These are phyloP conservation scores for Sugiyamaella castrensis DNA, from an alignment of 1,139 yeast species.

Conservation along the genomic window DNA sequence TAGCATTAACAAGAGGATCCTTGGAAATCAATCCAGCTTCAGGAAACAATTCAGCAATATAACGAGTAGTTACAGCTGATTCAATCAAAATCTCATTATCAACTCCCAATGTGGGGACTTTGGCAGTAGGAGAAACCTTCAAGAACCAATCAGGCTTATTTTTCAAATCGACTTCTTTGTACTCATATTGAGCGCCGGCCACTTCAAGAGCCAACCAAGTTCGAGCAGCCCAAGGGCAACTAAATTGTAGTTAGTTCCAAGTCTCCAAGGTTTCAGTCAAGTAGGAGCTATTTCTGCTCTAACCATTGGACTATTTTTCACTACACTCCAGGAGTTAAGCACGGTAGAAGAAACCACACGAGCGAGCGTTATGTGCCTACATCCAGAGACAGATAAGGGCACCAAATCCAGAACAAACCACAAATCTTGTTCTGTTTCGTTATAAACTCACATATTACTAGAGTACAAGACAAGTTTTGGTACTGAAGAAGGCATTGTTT, in stretches of 20 bases:
- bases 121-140: slow-evolving; percentile 24
- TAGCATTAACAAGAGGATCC: slow-evolving; percentile 27
- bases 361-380: too few species aligned
- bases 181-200: slow-evolving; percentile 28
- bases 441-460: too few species aligned
- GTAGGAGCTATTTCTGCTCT: too few species aligned
- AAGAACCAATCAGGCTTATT: slow-evolving; percentile 33
- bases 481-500: too few species aligned
- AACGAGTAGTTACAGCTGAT: slow-evolving; percentile 26
- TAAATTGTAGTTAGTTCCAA: background rate
- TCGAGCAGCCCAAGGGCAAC: slow-evolving; percentile 32
- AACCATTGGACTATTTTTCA: too few species aligned
- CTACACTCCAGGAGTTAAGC: too few species aligned
- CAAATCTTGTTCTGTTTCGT: too few species aligned
- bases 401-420: too few species aligned
- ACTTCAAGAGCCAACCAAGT: slow-evolving; percentile 30
- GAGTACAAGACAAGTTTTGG: too few species aligned
- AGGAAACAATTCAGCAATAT: slow-evolving; percentile 25
- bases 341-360: too few species aligned
- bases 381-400: too few species aligned
- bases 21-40: slow-evolving; percentile 19
- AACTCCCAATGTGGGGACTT: slow-evolving; percentile 26
- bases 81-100: slow-evolving; percentile 27
- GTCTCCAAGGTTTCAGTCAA: too few species aligned
- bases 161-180: slow-evolving; percentile 27